phyloP scores from a whole-genome alignment of 2,329 filamentous ascomycete genomes.

The Colletotrichum acutatum region DNA sequence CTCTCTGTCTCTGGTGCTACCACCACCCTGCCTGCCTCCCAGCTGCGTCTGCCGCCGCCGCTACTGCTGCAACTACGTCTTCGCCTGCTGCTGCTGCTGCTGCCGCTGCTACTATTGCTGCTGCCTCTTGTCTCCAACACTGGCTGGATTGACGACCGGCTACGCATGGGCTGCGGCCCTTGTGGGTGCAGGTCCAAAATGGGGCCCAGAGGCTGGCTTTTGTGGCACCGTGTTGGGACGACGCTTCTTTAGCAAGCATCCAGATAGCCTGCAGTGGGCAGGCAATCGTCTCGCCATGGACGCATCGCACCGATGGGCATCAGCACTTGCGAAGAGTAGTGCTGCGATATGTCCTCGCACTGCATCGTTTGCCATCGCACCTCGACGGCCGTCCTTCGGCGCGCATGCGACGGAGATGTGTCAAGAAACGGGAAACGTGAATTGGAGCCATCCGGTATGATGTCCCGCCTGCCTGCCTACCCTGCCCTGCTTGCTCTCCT shows the following conservation, averaged over 20 bases:
- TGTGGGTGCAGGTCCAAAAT: constrained; percentile 19
- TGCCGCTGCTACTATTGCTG: constrained; percentile 25
- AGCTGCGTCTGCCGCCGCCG: constrained; percentile 22
- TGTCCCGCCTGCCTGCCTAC: background rate
- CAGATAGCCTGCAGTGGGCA: constrained; percentile 5
- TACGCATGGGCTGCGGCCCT: constrained; percentile 12
- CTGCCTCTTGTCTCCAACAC: constrained; percentile 32
- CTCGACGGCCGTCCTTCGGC: background rate
- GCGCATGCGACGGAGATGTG: constrained; percentile 1
- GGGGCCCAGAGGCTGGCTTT: constrained; percentile 31
- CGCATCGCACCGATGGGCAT: constrained; percentile 30
- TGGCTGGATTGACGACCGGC: constrained; percentile 23
- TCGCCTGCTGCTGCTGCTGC: constrained; percentile 25
- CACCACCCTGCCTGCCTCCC: constrained; percentile 15
- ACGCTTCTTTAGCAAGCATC: constrained; percentile 33
- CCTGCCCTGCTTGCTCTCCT: constrained; percentile 8
- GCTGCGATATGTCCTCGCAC: constrained; percentile 20
- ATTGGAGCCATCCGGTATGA: constrained; percentile 13
- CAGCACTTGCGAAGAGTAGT: constrained; percentile 34
- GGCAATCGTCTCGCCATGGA: constrained; percentile 2
- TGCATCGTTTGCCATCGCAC: constrained; percentile 3
- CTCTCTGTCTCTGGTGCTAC: background rate
- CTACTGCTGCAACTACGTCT: constrained; percentile 7
- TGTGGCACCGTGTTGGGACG: constrained; percentile 35
- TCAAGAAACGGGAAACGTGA: constrained; percentile 4